Percentiles rank a stretch among this genome's conserved stretches.
Conservation (phyloP, 2,329 filamentous ascomycete species). For the Nemania abortiva region DNA sequence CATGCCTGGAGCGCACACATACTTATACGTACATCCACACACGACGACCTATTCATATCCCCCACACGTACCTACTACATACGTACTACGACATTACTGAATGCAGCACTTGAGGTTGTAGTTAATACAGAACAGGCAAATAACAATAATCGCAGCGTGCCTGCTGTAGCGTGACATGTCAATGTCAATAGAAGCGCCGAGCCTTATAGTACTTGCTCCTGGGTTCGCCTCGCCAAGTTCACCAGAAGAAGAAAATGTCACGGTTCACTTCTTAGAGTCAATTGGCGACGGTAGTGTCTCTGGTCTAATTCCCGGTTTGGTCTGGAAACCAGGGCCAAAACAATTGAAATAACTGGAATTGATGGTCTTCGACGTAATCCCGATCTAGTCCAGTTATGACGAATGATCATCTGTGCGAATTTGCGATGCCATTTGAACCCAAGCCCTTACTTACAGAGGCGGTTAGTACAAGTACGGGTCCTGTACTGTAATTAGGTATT, state of each 20-base stretch:
- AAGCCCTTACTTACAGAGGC: too few relatives aligned
- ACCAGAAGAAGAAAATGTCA: conserved; percentile 11
- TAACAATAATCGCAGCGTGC: not conserved
- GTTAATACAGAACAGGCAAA: not conserved
- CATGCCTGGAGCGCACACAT: not conserved
- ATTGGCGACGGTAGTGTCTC: conserved; percentile 7
- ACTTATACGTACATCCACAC: not conserved
- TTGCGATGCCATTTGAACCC: too few relatives aligned
- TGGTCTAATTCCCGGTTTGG: not conserved
- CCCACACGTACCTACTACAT: not conserved
- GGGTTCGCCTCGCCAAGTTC: not conserved
- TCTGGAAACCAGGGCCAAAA: conserved; percentile 1
- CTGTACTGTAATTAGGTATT: too few relatives aligned
- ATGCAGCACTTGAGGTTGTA: not conserved
- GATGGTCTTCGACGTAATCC: conserved; percentile 18
- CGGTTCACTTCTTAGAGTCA: not conserved
- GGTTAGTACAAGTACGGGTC: too few relatives aligned
- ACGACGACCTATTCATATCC: not conserved
- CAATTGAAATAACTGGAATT: conserved; percentile 38
- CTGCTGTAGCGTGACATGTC: not conserved
- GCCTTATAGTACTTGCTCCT: not conserved
- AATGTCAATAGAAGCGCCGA: not conserved
- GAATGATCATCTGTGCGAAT: conserved; percentile 27
- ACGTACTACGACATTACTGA: not conserved
- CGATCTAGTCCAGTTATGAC: conserved; percentile 27